A percentile compares a stretch with the other conserved stretches of the same genome.
Evolutionary conservation across 1,284 basidiomycete genomes (phyloP).

Genomic region (Apiotrichum gracile): DNA sequence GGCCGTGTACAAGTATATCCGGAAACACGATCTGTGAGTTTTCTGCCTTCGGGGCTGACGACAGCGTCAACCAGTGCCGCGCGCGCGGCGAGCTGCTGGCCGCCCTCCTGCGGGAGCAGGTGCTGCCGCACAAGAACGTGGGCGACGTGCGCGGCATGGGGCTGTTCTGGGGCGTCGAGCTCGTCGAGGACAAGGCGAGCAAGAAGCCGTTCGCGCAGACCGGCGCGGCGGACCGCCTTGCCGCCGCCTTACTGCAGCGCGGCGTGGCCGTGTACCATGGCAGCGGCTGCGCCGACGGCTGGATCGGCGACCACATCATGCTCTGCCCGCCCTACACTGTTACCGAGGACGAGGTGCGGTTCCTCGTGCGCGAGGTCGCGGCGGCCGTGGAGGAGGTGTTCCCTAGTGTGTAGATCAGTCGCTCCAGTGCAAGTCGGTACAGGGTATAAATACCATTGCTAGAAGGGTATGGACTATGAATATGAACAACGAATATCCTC

Average conservation of each 20-base stretch:
- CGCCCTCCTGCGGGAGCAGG: slow-evolving; percentile 59
- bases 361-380: slow-evolving; percentile 15
- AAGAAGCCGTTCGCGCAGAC: slow-evolving; percentile 25
- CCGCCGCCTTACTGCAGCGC: slow-evolving; percentile 19
- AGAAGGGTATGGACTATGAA: neutral
- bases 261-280: slow-evolving; percentile 31
- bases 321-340: slow-evolving; percentile 37
- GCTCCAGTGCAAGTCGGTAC: too few species aligned
- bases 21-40: slow-evolving; percentile 17
- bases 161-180: slow-evolving; percentile 74
- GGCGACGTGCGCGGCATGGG: slow-evolving; percentile 54
- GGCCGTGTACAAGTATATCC: slow-evolving; percentile 53
- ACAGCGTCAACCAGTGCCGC: slow-evolving; percentile 56
- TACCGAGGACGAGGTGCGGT: slow-evolving; percentile 23
- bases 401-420: too few species aligned
- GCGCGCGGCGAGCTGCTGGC: slow-evolving; percentile 60
- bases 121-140: slow-evolving; percentile 18
- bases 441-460: too few species aligned
- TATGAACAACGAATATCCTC: too few species aligned
- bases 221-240: slow-evolving; percentile 20
- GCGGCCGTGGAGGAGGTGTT: slow-evolving; percentile 17
- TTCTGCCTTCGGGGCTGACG: neutral
- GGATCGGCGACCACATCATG: slow-evolving; percentile 35
- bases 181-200: slow-evolving; percentile 43
- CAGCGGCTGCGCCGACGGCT: slow-evolving; percentile 24